Conservation (phyloP, 495 filamentous ascomycete species). For the Xylaria cubensis region DNA sequence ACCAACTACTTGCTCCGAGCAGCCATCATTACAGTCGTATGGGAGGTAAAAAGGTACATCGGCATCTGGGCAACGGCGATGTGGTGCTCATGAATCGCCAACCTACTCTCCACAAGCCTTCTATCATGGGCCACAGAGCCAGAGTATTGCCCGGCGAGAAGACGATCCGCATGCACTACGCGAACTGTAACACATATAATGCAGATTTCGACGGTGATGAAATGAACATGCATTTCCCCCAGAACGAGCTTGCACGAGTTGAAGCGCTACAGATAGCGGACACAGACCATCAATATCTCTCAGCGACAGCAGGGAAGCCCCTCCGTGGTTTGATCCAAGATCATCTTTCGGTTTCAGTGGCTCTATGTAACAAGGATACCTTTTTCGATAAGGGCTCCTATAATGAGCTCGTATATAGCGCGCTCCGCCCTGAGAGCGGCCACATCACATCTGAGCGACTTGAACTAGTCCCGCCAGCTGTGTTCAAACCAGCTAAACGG, state of each 20-base stretch:
- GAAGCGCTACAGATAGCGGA: conserved; percentile 93
- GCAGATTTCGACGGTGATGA: conserved; percentile 99
- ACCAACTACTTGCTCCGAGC: conserved; percentile 90
- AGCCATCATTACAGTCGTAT: conserved; percentile 74
- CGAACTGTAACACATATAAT: conserved; percentile 99
- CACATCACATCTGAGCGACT: conserved; percentile 77
- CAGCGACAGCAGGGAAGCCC: conserved; percentile 91
- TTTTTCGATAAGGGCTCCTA: conserved; percentile 90
- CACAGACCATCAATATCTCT: conserved; percentile 96
- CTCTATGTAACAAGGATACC: conserved; percentile 89
- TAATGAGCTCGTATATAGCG: conserved; percentile 88
- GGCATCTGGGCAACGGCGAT: conserved; percentile 95
- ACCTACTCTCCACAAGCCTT: conserved; percentile 99
- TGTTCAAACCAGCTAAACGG: conserved; percentile 77
- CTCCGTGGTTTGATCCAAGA: conserved; percentile 98
- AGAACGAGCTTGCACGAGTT: conserved; percentile 90
- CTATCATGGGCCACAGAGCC: conserved; percentile 97
- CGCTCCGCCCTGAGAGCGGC: conserved; percentile 85
- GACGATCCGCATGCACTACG: conserved; percentile 99
- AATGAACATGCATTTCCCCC: conserved; percentile 99
- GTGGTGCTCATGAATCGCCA: conserved; percentile 99
- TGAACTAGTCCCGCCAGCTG: conserved; percentile 76
- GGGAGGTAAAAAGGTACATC: conserved; percentile 94
- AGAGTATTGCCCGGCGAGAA: conserved; percentile 92
- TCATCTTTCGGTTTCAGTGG: conserved; percentile 93